phyloP scores from a whole-genome alignment of 2,329 filamentous ascomycete genomes.

The Hypocrella siamensis region DNA sequence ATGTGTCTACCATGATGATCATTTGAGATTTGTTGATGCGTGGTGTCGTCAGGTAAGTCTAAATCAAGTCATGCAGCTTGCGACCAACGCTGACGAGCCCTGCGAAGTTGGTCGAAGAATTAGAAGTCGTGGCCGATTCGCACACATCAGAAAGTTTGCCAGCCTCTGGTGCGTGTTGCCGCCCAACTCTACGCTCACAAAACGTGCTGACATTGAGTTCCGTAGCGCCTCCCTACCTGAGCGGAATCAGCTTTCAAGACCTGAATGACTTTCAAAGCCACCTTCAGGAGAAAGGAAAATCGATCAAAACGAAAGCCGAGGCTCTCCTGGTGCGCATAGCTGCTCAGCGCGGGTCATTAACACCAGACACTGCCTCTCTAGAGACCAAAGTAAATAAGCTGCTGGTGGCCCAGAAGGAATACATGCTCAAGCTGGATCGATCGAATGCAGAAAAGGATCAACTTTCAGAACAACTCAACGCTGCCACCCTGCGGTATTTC shows the following conservation, averaged over 20 bases:
- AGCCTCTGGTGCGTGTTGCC: conserved; percentile 9
- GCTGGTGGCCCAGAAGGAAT: conserved; percentile 69
- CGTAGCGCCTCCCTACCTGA: conserved; percentile 38
- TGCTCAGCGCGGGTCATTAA: conserved; percentile 33
- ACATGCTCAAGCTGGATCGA: conserved; percentile 60
- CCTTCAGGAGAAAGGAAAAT: conserved; percentile 56
- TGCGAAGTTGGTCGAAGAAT: conserved; percentile 44
- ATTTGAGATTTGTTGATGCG: conserved; percentile 74
- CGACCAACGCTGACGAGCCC: conserved; percentile 2
- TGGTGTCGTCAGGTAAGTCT: conserved; percentile 81
- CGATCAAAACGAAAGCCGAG: conserved; percentile 61
- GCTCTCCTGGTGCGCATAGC: conserved; percentile 46
- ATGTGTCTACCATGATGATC: conserved; percentile 76
- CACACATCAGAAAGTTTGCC: conserved; percentile 16
- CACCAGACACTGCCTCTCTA: conserved; percentile 55
- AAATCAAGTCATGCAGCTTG: not conserved
- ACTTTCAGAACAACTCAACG: conserved; percentile 73
- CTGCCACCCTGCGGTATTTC: conserved; percentile 79
- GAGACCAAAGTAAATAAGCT: conserved; percentile 62
- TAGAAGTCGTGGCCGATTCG: conserved; percentile 41
- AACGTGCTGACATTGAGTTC: too few relatives aligned
- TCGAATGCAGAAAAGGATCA: conserved; percentile 67
- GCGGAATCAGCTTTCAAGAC: conserved; percentile 45
- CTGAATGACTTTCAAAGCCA: conserved; percentile 66
- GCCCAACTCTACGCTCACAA: not conserved